These are phyloP conservation scores for Datisca glomerata DNA, from an alignment of 306 rosid species.

Conservation along the genomic window DNA sequence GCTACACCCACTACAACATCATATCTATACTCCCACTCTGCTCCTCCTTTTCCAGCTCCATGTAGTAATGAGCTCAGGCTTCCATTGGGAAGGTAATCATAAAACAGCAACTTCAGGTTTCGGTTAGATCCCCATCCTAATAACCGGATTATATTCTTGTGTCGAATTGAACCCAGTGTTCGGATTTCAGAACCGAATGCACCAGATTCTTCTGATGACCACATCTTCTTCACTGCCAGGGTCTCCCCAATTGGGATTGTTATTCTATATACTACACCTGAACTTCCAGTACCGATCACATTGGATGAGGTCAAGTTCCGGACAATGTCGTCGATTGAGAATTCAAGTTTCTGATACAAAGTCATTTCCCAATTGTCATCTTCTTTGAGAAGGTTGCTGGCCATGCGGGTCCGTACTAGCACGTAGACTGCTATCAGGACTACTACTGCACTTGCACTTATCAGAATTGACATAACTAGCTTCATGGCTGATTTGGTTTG, in stretches of 20 bases:
- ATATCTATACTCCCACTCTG: conserved; percentile 71
- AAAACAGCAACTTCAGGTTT: conserved; percentile 51
- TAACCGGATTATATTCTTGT: conserved; percentile 59
- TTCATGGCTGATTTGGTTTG: conserved; percentile 25
- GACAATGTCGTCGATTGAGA: conserved; percentile 49
- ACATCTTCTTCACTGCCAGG: conserved; percentile 69
- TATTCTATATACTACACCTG: conserved; percentile 70
- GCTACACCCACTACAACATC: conserved; percentile 55
- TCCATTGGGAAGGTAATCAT: conserved; percentile 75
- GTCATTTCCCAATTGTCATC: conserved; percentile 64
- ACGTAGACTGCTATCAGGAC: conserved; percentile 37
- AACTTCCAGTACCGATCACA: conserved; percentile 71
- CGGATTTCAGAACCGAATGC: conserved; percentile 57
- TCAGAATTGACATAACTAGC: conserved; percentile 37
- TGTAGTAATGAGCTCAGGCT: conserved; percentile 71
- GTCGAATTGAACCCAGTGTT: conserved; percentile 44
- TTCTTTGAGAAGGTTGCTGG: conserved; percentile 24
- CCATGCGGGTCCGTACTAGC: conserved; percentile 26
- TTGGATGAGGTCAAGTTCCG: conserved; percentile 47
- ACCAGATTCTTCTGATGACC: conserved; percentile 56
- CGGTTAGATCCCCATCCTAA: conserved; percentile 58
- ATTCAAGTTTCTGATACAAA: conserved; percentile 57
- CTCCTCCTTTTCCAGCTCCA: conserved; percentile 44
- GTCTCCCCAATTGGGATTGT: conserved; percentile 37
- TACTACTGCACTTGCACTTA: conserved; percentile 33